Base-by-base conservation (phyloP, 2,329 filamentous ascomycete species). In the Pyrenophora graminea region DNA sequence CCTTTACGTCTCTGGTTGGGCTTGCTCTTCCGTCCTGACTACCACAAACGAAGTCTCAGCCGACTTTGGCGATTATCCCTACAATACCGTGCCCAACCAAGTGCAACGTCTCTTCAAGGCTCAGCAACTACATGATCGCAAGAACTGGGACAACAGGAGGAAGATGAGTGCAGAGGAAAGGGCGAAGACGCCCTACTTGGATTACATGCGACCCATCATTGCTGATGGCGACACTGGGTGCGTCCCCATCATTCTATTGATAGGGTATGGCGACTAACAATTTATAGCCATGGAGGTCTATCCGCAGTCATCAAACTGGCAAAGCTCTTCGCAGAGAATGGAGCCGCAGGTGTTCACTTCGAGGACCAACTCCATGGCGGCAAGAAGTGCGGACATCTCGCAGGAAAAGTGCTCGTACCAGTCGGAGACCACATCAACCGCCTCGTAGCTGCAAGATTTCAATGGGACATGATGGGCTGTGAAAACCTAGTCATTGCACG, bases 51-150 rank as follows among this genome's bases (percentile, higher is more conserved):
- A 99, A 74, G 94, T 99, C 23, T 97, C 91, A 0, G 90, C 94
- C 37, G 94, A 99, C 73, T 96, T 97, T 77, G 94, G 94, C 67
- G 94, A 99, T 76, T 99, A 99, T 73, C 94, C 94, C 0, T 99
- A 99, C 79, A 97, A 97, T 72, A 99, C 94, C 0, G 94, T 99
- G 4, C 94, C 94, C 7, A 97, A 97, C 76, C 94, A 97, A 74
- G 94, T 99, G 3, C 91, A 99, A 78, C 85, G 94, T 58, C 79
- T 99, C 44, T 91, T 95, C 78, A 97, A 97, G 77, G 94, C 94
- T 3, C 94, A 99, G 75, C 91, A 91, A 60, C 86, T 97, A 80
- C 94, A 99, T 73, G 94, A 99, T 74, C 87, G 94, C 62, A 96
- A 95, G 75, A 90, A 97, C 68, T 97, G 90, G 87, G 91, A 97